Conservation (phyloP, 768 basidiomycete species). For the Mycena latifolia region DNA sequence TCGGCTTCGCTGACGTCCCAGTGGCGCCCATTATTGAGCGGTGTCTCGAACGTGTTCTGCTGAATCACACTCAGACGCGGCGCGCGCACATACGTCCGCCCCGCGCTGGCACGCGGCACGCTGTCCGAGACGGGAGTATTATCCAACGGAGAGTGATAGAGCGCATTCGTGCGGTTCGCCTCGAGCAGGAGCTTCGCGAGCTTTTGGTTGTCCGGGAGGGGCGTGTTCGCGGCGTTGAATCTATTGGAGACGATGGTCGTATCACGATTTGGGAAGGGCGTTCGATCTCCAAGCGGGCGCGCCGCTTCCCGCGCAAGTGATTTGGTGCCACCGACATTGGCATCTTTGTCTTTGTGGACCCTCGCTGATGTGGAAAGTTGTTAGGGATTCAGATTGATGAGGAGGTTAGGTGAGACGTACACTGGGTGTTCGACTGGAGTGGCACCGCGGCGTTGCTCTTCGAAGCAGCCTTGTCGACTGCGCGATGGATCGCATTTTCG, state of each 20-base stretch:
- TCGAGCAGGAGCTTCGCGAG: constrained; percentile 10
- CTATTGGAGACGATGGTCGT: neutral
- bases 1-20: constrained; percentile 11
- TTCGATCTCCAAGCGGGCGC: constrained; percentile 1
- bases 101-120: neutral
- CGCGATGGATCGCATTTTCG: constrained; percentile 1
- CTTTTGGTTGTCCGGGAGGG: constrained; percentile 10
- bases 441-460: constrained; percentile 9
- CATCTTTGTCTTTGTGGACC: neutral
- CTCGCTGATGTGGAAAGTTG: no score
- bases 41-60: constrained; percentile 3
- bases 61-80: constrained; percentile 4
- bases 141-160: no score
- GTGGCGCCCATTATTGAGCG: neutral
- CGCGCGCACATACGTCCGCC: constrained; percentile 1
- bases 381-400: neutral
- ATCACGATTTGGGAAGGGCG: constrained; percentile 12
- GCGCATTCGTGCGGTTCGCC: constrained; percentile 3
- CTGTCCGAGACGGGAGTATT: neutral
- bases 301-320: neutral
- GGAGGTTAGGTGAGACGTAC: neutral
- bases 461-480: neutral
- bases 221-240: neutral
- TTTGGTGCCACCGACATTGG: neutral
- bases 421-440: neutral